A percentile compares a stretch with the other conserved stretches of the same genome.
These are phyloP conservation scores for Aspergillus sp. DNA, from an alignment of 2,329 filamentous ascomycete genomes.

Conservation along the genomic window DNA sequence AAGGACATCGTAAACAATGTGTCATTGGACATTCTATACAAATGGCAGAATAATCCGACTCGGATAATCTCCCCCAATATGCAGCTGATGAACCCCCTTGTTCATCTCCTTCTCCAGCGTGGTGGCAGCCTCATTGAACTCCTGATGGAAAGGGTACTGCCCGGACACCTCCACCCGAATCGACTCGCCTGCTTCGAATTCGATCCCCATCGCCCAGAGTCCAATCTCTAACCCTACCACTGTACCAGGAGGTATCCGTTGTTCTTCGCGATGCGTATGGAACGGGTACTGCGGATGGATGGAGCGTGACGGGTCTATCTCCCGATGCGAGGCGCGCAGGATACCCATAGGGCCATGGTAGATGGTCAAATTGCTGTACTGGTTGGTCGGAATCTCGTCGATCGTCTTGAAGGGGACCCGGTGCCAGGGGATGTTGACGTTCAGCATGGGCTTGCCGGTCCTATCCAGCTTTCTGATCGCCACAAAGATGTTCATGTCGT, in stretches of 20 bases:
- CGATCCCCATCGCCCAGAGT: constrained; percentile 48
- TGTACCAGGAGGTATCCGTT: constrained; percentile 42
- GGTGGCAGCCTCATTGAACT: constrained; percentile 41
- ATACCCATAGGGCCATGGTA: constrained; percentile 46
- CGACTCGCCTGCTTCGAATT: constrained; percentile 45
- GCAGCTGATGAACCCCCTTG: constrained; percentile 38
- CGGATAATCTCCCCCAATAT: constrained; percentile 38
- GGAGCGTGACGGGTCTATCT: constrained; percentile 32
- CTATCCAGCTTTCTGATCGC: constrained; percentile 46
- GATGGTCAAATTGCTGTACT: constrained; percentile 28
- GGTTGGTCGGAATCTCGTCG: constrained; percentile 29
- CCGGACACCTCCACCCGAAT: constrained; percentile 24
- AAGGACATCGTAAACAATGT: too few species aligned
- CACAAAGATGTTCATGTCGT: constrained; percentile 49
- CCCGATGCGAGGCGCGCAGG: constrained; percentile 46
- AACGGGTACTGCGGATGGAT: constrained; percentile 34
- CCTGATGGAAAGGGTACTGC: constrained; percentile 39
- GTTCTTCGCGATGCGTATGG: constrained; percentile 41
- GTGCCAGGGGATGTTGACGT: constrained; percentile 44
- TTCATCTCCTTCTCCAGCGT: constrained; percentile 44
- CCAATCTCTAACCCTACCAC: constrained; percentile 49
- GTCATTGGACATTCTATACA: constrained; percentile 7
- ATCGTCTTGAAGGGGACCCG: constrained; percentile 12
- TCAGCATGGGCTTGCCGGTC: constrained; percentile 42
- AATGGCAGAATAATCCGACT: constrained; percentile 42